These are phyloP conservation scores for Acrodontium crateriforme DNA, from an alignment of 2,329 filamentous ascomycete genomes.

Conservation along the genomic window DNA sequence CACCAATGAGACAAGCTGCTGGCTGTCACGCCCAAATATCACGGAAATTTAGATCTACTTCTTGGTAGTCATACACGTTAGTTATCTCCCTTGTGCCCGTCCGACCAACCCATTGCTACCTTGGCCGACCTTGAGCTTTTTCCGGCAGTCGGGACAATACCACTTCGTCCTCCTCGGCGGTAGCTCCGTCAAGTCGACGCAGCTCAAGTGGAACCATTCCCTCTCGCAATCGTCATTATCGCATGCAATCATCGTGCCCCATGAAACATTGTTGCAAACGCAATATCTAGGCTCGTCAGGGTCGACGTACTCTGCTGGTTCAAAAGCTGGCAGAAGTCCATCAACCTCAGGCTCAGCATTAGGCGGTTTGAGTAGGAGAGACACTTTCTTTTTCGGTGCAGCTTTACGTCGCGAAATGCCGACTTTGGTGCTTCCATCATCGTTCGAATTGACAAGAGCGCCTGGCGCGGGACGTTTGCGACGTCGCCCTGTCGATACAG, in stretches of 20 bases:
- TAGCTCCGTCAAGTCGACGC: constrained; percentile 54
- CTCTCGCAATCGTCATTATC: constrained; percentile 70
- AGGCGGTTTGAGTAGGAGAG: constrained; percentile 1
- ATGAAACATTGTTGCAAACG: constrained; percentile 65
- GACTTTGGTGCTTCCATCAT: constrained; percentile 47
- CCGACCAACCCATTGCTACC: constrained; percentile 19
- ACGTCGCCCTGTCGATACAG: constrained; percentile 24
- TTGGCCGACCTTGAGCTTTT: constrained; percentile 26
- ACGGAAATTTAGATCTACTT: too few relatives aligned
- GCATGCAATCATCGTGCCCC: constrained; percentile 71
- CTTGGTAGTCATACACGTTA: too few relatives aligned
- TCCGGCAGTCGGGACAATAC: constrained; percentile 69
- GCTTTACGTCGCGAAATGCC: constrained; percentile 61
- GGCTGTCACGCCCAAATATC: too few relatives aligned
- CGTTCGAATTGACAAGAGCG: constrained; percentile 45
- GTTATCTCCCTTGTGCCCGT: constrained; percentile 4
- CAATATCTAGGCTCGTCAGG: constrained; percentile 66
- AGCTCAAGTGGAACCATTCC: constrained; percentile 77
- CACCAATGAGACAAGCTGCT: too few relatives aligned
- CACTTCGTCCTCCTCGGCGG: constrained; percentile 64
- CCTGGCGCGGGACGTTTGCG: constrained; percentile 59
- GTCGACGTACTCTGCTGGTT: constrained; percentile 39
- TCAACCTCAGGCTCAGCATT: constrained; percentile 12
- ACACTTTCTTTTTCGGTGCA: constrained; percentile 49
- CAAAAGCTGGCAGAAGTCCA: constrained; percentile 4